Evolutionary conservation across 1,139 yeast genomes (phyloP), one percentile per base, ranked within the genome.

Genomic region (Magnusiomyces suaveolens): DNA sequence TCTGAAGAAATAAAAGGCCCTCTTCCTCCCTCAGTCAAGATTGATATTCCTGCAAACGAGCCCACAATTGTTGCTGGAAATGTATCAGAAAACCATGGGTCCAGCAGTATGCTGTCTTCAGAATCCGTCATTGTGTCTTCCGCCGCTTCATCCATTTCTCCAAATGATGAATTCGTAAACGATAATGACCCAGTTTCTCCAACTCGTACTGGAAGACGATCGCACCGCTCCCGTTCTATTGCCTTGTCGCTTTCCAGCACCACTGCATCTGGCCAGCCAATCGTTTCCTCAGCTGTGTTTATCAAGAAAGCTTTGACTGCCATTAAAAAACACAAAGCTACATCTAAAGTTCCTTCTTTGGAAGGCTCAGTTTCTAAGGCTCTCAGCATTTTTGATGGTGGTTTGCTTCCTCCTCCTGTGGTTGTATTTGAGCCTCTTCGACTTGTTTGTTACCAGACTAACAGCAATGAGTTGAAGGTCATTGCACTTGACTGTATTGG

Each of bases 401-500:
- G 60, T 21, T 62, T 60, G 2, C 63, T 69, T 38, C 75, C 81
- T 25, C 72, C 78, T 36, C 77, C 83, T 0, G 61, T 69, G 6
- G 67, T 72, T 14, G 74, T 84, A 2, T 81, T 83, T 63, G 87
- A 82, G 60, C 83, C 87, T 1, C 69, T 84, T 56, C 73, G 82
- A 58, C 63, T 78, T n/a, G 79, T 83, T 2, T 81, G 85, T 62
- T 75, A 79, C 57, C 72, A 71, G 50, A 74, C 81, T 8, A 69
- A 74, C 50, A 75, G 75, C 51, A 71, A 72, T 16, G 82, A 78
- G 12, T 73, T 82, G 33, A 80, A 80, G 59, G 75, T 79, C 29
- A 69, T 73, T 36, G 82, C 88, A 0, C 68, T 84, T 59, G 89
- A 83, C 64, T 80, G 86, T 63, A 71, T 84, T 46, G 80, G 85